Percentiles rank a stretch among this genome's conserved stretches.
Conservation (phyloP, 768 basidiomycete species). For the Serendipita sp. region DNA sequence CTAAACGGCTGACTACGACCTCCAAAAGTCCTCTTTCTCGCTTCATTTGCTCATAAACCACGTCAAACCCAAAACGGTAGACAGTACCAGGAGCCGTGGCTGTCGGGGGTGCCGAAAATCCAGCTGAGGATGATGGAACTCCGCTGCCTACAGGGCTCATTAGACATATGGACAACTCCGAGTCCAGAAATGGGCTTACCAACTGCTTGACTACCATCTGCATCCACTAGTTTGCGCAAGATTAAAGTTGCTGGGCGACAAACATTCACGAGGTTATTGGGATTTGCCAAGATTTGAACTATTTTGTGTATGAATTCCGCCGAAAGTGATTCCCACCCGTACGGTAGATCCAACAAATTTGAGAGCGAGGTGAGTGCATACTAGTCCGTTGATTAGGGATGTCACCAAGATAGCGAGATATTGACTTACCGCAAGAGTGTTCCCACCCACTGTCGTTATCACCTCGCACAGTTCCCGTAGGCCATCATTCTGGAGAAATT, state of each 20-base stretch:
- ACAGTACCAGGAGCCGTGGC: constrained; percentile 33
- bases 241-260: constrained; percentile 84
- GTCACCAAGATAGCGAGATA: background rate
- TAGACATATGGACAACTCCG: background rate
- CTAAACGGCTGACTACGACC: constrained; percentile 64
- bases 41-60: constrained; percentile 70
- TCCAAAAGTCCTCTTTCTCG: constrained; percentile 54
- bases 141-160: background rate
- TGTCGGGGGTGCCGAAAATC: background rate
- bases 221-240: constrained; percentile 76
- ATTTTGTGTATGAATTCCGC: constrained; percentile 59
- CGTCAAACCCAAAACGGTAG: constrained; percentile 68
- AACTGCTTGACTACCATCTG: constrained; percentile 29
- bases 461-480: constrained; percentile 52
- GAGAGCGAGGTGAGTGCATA: constrained; percentile 77
- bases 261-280: constrained; percentile 69
- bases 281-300: constrained; percentile 61
- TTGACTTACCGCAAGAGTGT: constrained; percentile 56
- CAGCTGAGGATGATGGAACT: background rate
- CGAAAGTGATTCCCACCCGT: constrained; percentile 65
- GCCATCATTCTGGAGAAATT: constrained; percentile 61
- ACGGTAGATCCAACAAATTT: constrained; percentile 72
- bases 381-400: constrained; percentile 22
- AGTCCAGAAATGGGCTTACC: background rate
- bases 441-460: constrained; percentile 53